phyloP scores from a whole-genome alignment of 1,284 basidiomycete species.

The Malassezia globosa region DNA sequence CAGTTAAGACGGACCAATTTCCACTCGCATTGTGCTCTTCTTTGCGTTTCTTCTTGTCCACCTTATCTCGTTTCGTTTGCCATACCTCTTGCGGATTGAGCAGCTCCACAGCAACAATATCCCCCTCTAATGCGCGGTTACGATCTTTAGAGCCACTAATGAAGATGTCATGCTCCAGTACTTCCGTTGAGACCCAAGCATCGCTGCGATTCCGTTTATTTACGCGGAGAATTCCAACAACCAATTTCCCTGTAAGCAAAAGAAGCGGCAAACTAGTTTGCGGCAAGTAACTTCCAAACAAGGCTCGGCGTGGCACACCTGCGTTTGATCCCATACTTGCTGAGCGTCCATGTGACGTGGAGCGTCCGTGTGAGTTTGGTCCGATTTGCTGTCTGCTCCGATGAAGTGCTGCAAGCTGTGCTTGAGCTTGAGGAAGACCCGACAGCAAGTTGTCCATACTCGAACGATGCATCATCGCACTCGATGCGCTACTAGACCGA shows the following conservation, averaged over 20 bases:
- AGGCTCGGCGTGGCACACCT: constrained; percentile 71
- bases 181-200: constrained; percentile 98
- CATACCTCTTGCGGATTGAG: constrained; percentile 74
- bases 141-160: constrained; percentile 82
- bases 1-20: not conserved
- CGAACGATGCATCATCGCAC: not conserved
- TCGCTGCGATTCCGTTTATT: constrained; percentile 99
- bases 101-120: constrained; percentile 95
- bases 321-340: constrained; percentile 51
- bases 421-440: constrained; percentile 56
- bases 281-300: constrained; percentile 96
- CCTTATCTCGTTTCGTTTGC: constrained; percentile 99
- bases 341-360: constrained; percentile 57
- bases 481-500: constrained; percentile 12
- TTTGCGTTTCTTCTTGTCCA: constrained; percentile 74
- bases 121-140: constrained; percentile 93
- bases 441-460: constrained; percentile 24
- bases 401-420: constrained; percentile 86
- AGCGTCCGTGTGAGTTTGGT: constrained; percentile 87
- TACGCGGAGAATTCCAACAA: constrained; percentile 90
- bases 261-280: constrained; percentile 93
- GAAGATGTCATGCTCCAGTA: constrained; percentile 95
- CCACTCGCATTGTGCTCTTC: constrained; percentile 75
- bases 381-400: constrained; percentile 63
- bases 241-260: constrained; percentile 92